Conservation (phyloP, 305 asterid genomes). For the Fraxinus albicans region DNA sequence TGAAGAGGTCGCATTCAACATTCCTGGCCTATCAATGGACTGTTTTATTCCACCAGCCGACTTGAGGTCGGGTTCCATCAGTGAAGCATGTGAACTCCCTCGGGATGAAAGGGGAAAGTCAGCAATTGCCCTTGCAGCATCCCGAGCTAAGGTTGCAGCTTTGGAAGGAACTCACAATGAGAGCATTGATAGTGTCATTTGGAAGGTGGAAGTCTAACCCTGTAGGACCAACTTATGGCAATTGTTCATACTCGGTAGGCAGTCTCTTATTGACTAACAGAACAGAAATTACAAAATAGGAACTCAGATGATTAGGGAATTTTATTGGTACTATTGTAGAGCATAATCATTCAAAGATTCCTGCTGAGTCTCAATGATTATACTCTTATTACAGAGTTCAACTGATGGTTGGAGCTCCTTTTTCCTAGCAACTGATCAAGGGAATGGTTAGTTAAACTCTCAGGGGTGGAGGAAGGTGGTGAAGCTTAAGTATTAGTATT, state of each 20-base stretch:
- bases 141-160: constrained; percentile 56
- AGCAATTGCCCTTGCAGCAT: constrained; percentile 29
- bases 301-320: constrained; percentile 20
- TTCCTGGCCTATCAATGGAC: constrained; percentile 76
- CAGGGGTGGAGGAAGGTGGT: constrained; percentile 38
- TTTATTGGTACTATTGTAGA: constrained; percentile 23
- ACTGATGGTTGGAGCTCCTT: constrained; percentile 45
- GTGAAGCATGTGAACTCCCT: constrained; percentile 69
- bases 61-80: constrained; percentile 57
- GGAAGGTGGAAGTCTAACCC: constrained; percentile 51
- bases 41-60: constrained; percentile 88
- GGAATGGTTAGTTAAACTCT: constrained; percentile 25
- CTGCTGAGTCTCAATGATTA: constrained; percentile 16
- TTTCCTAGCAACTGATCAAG: constrained; percentile 27
- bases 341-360: constrained; percentile 25
- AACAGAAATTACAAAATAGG: constrained; percentile 40
- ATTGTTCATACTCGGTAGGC: constrained; percentile 49
- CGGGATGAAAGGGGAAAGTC: constrained; percentile 57
- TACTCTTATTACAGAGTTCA: constrained; percentile 36
- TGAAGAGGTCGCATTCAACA: constrained; percentile 81
- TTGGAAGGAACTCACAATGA: constrained; percentile 32
- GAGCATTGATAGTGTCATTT: constrained; percentile 32
- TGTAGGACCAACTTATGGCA: constrained; percentile 23
- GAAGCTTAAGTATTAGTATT: constrained; percentile 45
- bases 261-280: constrained; percentile 47